Conservation (phyloP, 805 yeast genomes). For the Metschnikowia dekortorum region DNA sequence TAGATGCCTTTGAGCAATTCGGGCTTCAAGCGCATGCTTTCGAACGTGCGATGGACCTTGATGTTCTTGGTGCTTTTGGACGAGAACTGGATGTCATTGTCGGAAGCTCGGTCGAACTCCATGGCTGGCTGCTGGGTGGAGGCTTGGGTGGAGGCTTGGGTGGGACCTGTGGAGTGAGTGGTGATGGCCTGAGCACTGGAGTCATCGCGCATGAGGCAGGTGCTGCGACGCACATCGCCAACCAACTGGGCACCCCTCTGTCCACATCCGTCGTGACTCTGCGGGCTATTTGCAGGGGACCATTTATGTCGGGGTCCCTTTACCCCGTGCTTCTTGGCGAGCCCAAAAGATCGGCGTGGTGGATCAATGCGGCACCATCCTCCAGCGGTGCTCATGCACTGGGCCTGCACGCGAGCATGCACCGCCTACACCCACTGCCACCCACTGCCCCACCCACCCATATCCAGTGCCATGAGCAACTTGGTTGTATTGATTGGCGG, state of each 20-base stretch:
- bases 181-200: not conserved
- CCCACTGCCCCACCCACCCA: not conserved
- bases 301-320: too few species aligned
- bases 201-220: too few species aligned
- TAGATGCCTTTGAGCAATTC: slow-evolving; percentile 53
- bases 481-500: slow-evolving; percentile 53
- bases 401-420: too few species aligned
- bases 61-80: slow-evolving; percentile 47
- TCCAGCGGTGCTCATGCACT: too few species aligned
- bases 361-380: too few species aligned
- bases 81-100: slow-evolving; percentile 52
- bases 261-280: too few species aligned
- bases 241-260: too few species aligned
- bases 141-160: too few species aligned
- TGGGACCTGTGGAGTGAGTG: not conserved
- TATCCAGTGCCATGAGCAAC: slow-evolving; percentile 5
- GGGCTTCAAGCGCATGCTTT: slow-evolving; percentile 39
- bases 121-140: not conserved
- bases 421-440: not conserved
- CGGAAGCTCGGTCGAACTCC: slow-evolving; percentile 58
- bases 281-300: too few species aligned
- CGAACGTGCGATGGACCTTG: slow-evolving; percentile 46
- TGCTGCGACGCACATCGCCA: too few species aligned
- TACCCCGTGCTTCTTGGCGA: too few species aligned
- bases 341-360: too few species aligned